Evolutionary conservation across 2,329 filamentous ascomycete genomes (phyloP), one percentile per base, ranked within the genome.

Genomic region (Fusarium sp.): DNA sequence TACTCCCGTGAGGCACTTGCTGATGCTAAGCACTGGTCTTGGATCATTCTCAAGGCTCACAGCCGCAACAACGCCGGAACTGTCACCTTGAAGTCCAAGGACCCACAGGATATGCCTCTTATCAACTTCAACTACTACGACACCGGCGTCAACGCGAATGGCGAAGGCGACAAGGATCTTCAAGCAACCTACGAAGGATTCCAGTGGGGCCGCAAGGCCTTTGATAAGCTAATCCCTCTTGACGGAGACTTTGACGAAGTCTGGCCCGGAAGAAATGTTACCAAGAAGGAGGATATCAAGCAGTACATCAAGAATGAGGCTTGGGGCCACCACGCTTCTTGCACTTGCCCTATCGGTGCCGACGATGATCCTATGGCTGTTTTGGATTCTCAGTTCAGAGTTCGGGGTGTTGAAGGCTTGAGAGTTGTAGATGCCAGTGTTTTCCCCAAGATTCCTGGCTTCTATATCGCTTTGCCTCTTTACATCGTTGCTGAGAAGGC

Each of bases 111-210:
- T 55, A 84, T 85, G n/a, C 90, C 91, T 0, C 78, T 85, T 34
- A 91, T 93, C 70, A 81, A 83, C 54, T 91, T 90, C 81, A 87
- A 89, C 77, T 90, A 85, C 77, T 90, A 87, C 79, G 82, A 84
- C 32, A 80, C 82, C 0, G 86, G 86, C 29, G 79, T 76, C 24
- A 81, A 84, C 29, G 90, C 91, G 75, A 63, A 72, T 4, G 70
- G 59, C 16, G 70, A 74, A 32, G 81, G 83, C 11, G 85, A 86
- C 5, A 81, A 83, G 42, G 83, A 88, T 44, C 73, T 87, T 8
- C 85, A 88, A 45, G 87, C 88, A 1, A 74, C 89, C 3, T 81
- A 82, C 22, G 89, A 92, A 71, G 87, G 84, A 3, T 79, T 91
- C 57, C 72, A 83, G 51, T 83, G 88, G 11, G 82, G 84, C 0